Evolutionary conservation across 495 filamentous ascomycete species (phyloP).

Genomic region (Hypoxylon cercidicola): DNA sequence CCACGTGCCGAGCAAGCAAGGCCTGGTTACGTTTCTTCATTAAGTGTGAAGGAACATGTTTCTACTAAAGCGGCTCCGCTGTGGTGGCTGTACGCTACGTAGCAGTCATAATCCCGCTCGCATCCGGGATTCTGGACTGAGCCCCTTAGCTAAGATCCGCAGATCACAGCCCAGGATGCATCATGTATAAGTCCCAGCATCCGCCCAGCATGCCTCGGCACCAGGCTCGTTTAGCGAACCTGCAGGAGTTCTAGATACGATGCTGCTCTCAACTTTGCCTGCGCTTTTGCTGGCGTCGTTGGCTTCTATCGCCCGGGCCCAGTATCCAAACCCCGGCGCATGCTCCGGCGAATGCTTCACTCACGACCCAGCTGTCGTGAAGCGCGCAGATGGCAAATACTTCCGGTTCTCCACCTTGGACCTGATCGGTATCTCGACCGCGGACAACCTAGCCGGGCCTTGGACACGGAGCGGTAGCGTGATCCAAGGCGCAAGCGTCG

Average conservation of each 20-base stretch:
- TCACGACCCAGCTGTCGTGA: conserved; percentile 65
- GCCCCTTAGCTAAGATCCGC: conserved; percentile 9
- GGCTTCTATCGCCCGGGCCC: conserved; percentile 16
- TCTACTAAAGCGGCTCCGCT: background rate
- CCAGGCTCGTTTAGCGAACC: background rate
- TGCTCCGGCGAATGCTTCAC: conserved; percentile 64
- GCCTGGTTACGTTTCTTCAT: background rate
- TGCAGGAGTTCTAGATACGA: conserved; percentile 3
- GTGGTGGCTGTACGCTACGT: conserved; percentile 10
- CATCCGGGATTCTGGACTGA: conserved; percentile 9
- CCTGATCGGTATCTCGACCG: conserved; percentile 63
- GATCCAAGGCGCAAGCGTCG: conserved; percentile 61
- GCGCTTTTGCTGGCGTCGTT: conserved; percentile 19
- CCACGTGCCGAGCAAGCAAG: background rate
- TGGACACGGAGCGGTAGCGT: conserved; percentile 66
- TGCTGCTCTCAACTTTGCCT: conserved; percentile 21
- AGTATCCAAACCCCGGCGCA: conserved; percentile 57
- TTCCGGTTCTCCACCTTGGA: conserved; percentile 72
- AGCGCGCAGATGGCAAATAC: conserved; percentile 66
- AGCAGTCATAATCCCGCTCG: conserved; percentile 10
- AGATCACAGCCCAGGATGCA: conserved; percentile 8
- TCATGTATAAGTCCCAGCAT: conserved; percentile 25
- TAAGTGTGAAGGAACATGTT: background rate
- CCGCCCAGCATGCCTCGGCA: conserved; percentile 21
- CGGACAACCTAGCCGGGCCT: conserved; percentile 64